Evolutionary conservation across 2,329 filamentous ascomycete species (phyloP).

Genomic region (Pseudocercospora fijiensis): DNA sequence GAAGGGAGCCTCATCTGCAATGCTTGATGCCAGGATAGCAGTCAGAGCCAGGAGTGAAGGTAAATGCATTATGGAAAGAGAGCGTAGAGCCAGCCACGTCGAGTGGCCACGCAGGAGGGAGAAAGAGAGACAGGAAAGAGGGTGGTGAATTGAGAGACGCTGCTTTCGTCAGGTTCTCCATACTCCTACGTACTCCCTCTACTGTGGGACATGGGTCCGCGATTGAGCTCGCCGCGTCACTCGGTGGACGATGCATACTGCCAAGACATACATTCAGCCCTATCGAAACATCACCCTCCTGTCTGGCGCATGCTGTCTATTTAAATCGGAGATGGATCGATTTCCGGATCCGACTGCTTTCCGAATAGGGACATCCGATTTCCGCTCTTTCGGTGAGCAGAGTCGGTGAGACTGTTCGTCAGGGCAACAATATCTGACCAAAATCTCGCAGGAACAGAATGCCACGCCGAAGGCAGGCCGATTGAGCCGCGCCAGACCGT

Average conservation of each 20-base stretch:
- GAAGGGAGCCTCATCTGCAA: conserved; percentile 25
- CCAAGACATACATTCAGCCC: conserved; percentile 5
- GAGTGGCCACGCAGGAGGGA: neutral
- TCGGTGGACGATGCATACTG: neutral
- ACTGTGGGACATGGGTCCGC: conserved; percentile 3
- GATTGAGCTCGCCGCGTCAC: conserved; percentile 12
- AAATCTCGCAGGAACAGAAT: neutral
- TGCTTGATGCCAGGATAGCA: neutral
- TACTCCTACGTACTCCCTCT: conserved; percentile 4
- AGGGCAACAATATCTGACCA: neutral
- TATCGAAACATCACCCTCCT: neutral
- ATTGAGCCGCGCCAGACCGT: neutral
- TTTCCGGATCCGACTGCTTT: neutral
- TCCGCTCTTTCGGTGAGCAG: neutral
- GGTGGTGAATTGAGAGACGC: neutral
- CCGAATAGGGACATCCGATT: too few relatives aligned
- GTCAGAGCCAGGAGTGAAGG: neutral
- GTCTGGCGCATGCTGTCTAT: neutral
- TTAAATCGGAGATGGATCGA: neutral
- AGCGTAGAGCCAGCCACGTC: neutral
- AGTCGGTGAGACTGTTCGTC: neutral
- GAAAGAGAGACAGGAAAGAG: neutral
- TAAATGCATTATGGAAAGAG: neutral
- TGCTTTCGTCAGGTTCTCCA: neutral
- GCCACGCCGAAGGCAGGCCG: neutral